Evolutionary conservation across 225 moss, liverwort and hornwort genomes (phyloP).

Genomic region (Pseudisothecium myosuroides): DNA sequence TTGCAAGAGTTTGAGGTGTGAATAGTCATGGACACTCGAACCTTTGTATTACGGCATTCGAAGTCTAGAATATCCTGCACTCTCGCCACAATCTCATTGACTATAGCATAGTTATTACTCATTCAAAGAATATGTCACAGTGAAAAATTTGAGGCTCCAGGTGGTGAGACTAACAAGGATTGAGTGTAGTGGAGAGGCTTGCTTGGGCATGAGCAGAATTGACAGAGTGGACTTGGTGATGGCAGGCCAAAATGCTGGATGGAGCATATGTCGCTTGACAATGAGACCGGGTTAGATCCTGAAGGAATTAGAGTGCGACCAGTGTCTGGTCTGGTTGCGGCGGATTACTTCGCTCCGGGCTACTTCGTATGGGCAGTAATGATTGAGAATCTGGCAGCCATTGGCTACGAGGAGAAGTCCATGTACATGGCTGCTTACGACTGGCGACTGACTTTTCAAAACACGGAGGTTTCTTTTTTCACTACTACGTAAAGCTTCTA

Average conservation of each 20-base stretch:
- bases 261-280: conserved; percentile 56
- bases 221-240: neutral
- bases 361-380: conserved; percentile 59
- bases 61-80: neutral
- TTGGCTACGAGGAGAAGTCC: conserved; percentile 46
- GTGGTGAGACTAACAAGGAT: neutral
- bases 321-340: conserved; percentile 50
- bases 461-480: conserved; percentile 29
- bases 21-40: neutral
- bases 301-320: conserved; percentile 49
- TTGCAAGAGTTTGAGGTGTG: neutral
- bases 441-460: conserved; percentile 54
- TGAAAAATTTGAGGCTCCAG: neutral
- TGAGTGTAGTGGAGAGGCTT: neutral
- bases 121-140: neutral
- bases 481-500: neutral
- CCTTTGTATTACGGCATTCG: neutral
- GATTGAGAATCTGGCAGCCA: conserved; percentile 39
- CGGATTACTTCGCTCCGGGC: conserved; percentile 54
- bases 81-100: neutral
- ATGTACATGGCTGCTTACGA: conserved; percentile 60
- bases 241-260: conserved; percentile 56
- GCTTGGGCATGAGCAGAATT: neutral
- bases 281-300: conserved; percentile 54
- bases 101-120: neutral